Evolutionary conservation across 306 rosid genomes (phyloP), one percentile per base, ranked within the genome.

Genomic region (Ziziphus jujuba): DNA sequence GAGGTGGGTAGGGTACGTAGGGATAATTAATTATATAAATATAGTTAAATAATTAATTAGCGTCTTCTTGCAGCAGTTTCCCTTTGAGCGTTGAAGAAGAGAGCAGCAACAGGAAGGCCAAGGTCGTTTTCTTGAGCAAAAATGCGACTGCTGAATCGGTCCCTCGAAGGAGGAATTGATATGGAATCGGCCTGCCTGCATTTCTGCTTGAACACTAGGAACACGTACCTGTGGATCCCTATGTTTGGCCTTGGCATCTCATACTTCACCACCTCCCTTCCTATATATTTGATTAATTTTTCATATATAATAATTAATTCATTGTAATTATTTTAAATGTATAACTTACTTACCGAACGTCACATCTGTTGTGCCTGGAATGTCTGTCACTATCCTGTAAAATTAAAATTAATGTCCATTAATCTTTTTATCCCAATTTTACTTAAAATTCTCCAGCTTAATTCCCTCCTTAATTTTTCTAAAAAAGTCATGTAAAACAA

Each of bases 161-260:
- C 98, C 66, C 83, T 92, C 63, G 87, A 79, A 52, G 61, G 16
- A 12, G 91, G 96, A 25, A 80, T 48, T 20, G 16, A 68, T 70
- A 84, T 82, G 51, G 67, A 9, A 2, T 40, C 45, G 12, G 45
- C 59, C 60, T 86, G 85, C 57, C 93, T 83, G 3, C 77, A 10
- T 59, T 83, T 87, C 80, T 92, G 98, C 78, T 92, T 88, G 87
- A 38, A 90, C 4, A 92, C 77, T 1, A 90, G 69, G 48, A 92
- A 86, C 79, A 90, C 98, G 65, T 77, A 92, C 84, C 97, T 86
- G 71, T 92, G 98, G 17, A 92, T 92, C 36, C 98, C 97, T 81
- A 92, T 87, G 59, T 77, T 81, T 21, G 98, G 98, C 67, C 75
- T 61, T 66, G 98, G 97, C 63, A 76, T 80, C 71, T 92, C 98